phyloP scores from a whole-genome alignment of 2,329 filamentous ascomycete species.

The Nannizziopsis arthrosporioides region DNA sequence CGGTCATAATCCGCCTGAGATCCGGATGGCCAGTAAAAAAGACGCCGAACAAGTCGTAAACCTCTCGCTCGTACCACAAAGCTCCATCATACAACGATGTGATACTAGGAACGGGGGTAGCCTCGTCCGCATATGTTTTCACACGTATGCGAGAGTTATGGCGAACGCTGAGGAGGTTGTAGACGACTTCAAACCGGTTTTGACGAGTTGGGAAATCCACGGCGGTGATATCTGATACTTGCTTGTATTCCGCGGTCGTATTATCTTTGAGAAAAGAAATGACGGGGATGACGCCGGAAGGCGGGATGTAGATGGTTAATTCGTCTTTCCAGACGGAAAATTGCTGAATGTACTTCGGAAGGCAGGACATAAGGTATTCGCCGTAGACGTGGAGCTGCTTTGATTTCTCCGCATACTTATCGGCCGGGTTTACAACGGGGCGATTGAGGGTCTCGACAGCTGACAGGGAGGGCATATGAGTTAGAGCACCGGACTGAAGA shows the following conservation, averaged over 20 bases:
- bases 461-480: conserved; percentile 16
- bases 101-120: conserved; percentile 80
- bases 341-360: conserved; percentile 97
- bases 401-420: conserved; percentile 81
- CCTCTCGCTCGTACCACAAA: conserved; percentile 97
- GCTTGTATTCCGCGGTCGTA: conserved; percentile 92
- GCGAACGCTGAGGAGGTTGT: conserved; percentile 89
- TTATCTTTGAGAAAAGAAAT: conserved; percentile 96
- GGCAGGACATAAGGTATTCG: conserved; percentile 87
- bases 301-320: conserved; percentile 84
- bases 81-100: conserved; percentile 82
- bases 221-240: conserved; percentile 81
- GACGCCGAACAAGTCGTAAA: conserved; percentile 94
- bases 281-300: conserved; percentile 76
- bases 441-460: conserved; percentile 55
- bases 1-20: conserved; percentile 94
- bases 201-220: conserved; percentile 93
- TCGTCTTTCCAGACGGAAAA: conserved; percentile 99
- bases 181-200: conserved; percentile 94
- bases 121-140: conserved; percentile 98
- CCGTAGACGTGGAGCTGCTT: conserved; percentile 88
- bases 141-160: conserved; percentile 95
- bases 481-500: too few relatives aligned
- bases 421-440: conserved; percentile 77
- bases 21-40: conserved; percentile 95